A percentile compares a stretch with the other conserved stretches of the same genome.
Evolutionary conservation across 345 rosid species (phyloP).

Genomic region (Citrus hindsii): DNA sequence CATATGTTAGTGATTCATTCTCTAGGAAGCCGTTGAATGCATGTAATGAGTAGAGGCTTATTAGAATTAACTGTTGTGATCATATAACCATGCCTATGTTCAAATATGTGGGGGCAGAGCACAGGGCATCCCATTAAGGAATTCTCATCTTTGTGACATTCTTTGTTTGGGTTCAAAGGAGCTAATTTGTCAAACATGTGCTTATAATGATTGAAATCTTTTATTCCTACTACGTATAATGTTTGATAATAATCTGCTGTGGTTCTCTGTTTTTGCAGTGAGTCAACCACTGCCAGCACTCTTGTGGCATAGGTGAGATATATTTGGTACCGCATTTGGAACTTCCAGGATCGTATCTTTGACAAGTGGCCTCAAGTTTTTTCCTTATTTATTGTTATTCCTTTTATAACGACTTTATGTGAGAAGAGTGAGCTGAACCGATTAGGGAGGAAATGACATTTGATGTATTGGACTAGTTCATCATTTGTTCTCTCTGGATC

Average conservation of each 20-base stretch:
- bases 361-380: not conserved
- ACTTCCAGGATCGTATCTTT: not conserved
- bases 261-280: constrained; percentile 27
- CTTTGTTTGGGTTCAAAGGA: not conserved
- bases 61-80: no score
- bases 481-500: not conserved
- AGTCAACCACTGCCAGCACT: constrained; percentile 69
- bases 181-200: not conserved
- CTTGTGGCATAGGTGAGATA: constrained; percentile 45
- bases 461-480: not conserved
- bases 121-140: not conserved
- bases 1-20: not conserved
- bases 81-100: not conserved
- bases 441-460: constrained; percentile 2
- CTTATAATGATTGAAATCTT: not conserved
- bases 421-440: not conserved
- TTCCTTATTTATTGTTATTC: not conserved
- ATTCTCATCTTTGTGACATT: not conserved
- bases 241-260: not conserved
- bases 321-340: not conserved
- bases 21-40: not conserved
- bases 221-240: not conserved
- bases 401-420: not conserved
- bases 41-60: not conserved
- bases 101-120: not conserved